Base-by-base conservation (phyloP, 2,329 filamentous ascomycete species). In the Septoria linicola region DNA sequence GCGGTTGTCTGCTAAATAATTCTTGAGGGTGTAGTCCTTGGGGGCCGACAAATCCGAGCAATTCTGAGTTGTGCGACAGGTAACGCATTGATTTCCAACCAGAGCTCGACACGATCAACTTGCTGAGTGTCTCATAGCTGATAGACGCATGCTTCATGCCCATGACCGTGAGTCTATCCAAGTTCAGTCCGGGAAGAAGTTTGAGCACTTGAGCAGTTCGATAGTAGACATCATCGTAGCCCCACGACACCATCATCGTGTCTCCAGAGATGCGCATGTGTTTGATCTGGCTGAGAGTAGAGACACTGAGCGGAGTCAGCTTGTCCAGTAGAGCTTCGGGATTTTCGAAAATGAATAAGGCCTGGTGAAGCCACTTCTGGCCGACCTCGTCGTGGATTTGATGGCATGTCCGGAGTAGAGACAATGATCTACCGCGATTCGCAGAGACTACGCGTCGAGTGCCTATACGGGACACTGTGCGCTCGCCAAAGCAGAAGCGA, bases 361-460 rank as follows among this genome's bases (percentile, higher is more conserved):
- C 32, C 41, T 54, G 47, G 14, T 19, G 16, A 8, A 54, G 31
- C 52, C 52, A 51, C 16, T 17, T 25, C 13, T 17, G 23, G 3
- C 47, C 47, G 27, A 54, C 39, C 32, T 54, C 52, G 10, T 19
- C 17, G 11, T 41, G 47, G 11, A 32, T 41, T 3, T 42, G 43
- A 3, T 41, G 52, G 30, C 54, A 54, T n/a, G 39, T 32, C n/a
- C 54, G 54, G 13, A 54, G 17, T 2, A 54, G 11, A n/a, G 37
- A 34, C n/a, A 57, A 48, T 8, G 51, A 41, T n/a, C 13, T 52
- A 35, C 46, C 51, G 11, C 41, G 31, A 40, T 43, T 23, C 23
- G 35, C 39, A 8, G 54, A 49, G 5, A 50, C 45, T n/a, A 56
- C 21, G 14, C 41, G 40, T 1, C 50, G 45, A 20, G 23, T 45